These are phyloP conservation scores for Podospora conica DNA, from an alignment of 495 filamentous ascomycete genomes.

Conservation along the genomic window DNA sequence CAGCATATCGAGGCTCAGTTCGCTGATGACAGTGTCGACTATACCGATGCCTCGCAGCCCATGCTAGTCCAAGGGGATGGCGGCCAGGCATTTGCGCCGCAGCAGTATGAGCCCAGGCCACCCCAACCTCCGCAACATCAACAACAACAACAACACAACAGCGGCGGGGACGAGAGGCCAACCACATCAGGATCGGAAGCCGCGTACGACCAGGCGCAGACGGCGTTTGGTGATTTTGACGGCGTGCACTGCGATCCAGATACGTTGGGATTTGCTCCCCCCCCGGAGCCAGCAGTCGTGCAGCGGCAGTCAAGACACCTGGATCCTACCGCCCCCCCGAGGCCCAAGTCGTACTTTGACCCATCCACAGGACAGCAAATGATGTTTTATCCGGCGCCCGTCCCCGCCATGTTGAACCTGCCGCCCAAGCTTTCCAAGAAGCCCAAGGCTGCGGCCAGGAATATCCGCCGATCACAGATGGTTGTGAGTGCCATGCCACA, in stretches of 20 bases:
- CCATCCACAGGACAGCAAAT: slow-evolving; percentile 65
- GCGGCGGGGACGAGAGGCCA: slow-evolving; percentile 26
- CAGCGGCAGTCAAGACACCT: slow-evolving; percentile 13
- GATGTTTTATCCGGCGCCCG: slow-evolving; percentile 92
- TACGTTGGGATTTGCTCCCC: slow-evolving; percentile 25
- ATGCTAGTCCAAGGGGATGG: slow-evolving; percentile 11
- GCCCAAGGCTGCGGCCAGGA: slow-evolving; percentile 50
- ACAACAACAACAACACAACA: slow-evolving; percentile 11
- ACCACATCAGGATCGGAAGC: slow-evolving; percentile 54
- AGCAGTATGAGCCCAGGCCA: slow-evolving; percentile 23
- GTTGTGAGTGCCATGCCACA: slow-evolving; percentile 44
- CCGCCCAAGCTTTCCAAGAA: slow-evolving; percentile 80
- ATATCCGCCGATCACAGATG: slow-evolving; percentile 60
- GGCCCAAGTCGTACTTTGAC: slow-evolving; percentile 56
- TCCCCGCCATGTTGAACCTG: slow-evolving; percentile 87
- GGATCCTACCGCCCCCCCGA: slow-evolving; percentile 23
- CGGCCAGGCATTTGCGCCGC: slow-evolving; percentile 15
- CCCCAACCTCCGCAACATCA: slow-evolving; percentile 18
- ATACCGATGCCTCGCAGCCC: slow-evolving; percentile 12
- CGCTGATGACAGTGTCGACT: slow-evolving; percentile 17
- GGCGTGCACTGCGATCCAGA: slow-evolving; percentile 76
- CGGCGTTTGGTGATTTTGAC: slow-evolving; percentile 86
- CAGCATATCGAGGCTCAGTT: slow-evolving; percentile 29
- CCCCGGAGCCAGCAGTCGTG: slow-evolving; percentile 9
- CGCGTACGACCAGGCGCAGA: slow-evolving; percentile 62